phyloP scores from a whole-genome alignment of 2,329 filamentous ascomycete genomes.

The Pseudogymnoascus sp. region DNA sequence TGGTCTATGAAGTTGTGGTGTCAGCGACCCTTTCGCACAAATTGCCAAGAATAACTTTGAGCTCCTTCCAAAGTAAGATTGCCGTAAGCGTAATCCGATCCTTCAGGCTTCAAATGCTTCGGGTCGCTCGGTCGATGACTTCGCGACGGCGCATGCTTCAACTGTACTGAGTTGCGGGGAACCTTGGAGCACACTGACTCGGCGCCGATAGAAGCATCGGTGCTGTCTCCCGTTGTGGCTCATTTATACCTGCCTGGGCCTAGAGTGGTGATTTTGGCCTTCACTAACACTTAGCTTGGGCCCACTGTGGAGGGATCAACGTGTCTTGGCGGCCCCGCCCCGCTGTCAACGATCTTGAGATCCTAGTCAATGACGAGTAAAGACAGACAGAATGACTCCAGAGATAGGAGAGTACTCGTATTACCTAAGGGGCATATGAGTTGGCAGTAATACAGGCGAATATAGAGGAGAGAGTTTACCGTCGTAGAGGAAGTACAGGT shows the following conservation, averaged over 20 bases:
- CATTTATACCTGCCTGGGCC: not conserved
- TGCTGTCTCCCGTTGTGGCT: not conserved
- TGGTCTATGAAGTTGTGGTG: not conserved
- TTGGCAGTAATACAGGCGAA: not conserved
- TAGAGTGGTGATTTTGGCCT: not conserved
- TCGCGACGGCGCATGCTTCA: not conserved
- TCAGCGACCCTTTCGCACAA: not conserved
- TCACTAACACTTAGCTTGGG: not conserved
- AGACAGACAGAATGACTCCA: not conserved
- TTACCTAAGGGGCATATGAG: not conserved
- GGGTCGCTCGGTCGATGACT: not conserved
- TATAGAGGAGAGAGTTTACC: not conserved
- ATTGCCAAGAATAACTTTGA: not conserved
- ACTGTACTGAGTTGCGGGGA: not conserved
- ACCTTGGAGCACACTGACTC: not conserved
- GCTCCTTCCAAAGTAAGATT: not conserved
- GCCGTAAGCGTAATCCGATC: not conserved
- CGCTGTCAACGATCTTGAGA: not conserved
- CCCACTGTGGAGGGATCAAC: not conserved
- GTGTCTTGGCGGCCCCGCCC: not conserved
- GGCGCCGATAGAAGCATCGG: constrained; percentile 1
- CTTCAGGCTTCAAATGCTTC: not conserved
- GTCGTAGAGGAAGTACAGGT: not conserved
- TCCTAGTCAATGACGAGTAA: not conserved
- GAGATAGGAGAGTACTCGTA: not conserved